Conservation (phyloP, 1,139 yeast species). For the Blastobotrys indianensis region DNA sequence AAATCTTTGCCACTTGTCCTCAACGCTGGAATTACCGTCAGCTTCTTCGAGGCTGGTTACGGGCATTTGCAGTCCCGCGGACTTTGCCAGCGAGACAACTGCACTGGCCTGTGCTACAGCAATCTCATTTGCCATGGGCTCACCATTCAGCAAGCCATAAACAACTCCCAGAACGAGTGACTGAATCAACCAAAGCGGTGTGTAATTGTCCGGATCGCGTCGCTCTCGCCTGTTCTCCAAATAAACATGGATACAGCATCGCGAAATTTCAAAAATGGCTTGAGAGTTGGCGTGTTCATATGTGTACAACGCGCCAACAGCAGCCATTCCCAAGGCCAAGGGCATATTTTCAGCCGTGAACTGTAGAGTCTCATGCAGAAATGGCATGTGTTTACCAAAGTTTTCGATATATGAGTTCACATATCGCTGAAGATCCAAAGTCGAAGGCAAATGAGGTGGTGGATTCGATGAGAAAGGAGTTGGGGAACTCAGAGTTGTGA, state of each 20-base stretch:
- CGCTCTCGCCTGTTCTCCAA: slow-evolving; percentile 53
- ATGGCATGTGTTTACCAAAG: slow-evolving; percentile 76
- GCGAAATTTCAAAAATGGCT: slow-evolving; percentile 69
- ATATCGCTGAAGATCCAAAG: slow-evolving; percentile 69
- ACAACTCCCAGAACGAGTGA: slow-evolving; percentile 74
- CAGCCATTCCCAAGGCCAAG: slow-evolving; percentile 72
- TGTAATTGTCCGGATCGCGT: slow-evolving; percentile 26
- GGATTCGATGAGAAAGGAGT: slow-evolving; percentile 52
- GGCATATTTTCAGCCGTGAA: slow-evolving; percentile 65
- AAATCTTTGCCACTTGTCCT: slow-evolving; percentile 66
- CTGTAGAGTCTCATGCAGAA: slow-evolving; percentile 65
- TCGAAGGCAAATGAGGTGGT: slow-evolving; percentile 55
- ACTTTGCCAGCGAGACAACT: slow-evolving; percentile 69
- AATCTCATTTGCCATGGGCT: slow-evolving; percentile 61
- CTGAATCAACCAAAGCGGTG: slow-evolving; percentile 87
- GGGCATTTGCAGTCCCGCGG: slow-evolving; percentile 71
- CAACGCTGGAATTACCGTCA: slow-evolving; percentile 31
- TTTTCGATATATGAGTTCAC: slow-evolving; percentile 64
- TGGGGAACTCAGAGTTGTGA: slow-evolving; percentile 46
- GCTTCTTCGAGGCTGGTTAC: slow-evolving; percentile 32
- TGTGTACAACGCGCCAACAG: slow-evolving; percentile 82
- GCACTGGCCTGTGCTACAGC: slow-evolving; percentile 74
- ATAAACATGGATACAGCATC: slow-evolving; percentile 69
- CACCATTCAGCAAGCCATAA: slow-evolving; percentile 77
- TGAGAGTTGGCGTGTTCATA: slow-evolving; percentile 76